Evolutionary conservation across 495 filamentous ascomycete species (phyloP), one percentile per base, ranked within the genome.

Genomic region (Penicillium lagena): DNA sequence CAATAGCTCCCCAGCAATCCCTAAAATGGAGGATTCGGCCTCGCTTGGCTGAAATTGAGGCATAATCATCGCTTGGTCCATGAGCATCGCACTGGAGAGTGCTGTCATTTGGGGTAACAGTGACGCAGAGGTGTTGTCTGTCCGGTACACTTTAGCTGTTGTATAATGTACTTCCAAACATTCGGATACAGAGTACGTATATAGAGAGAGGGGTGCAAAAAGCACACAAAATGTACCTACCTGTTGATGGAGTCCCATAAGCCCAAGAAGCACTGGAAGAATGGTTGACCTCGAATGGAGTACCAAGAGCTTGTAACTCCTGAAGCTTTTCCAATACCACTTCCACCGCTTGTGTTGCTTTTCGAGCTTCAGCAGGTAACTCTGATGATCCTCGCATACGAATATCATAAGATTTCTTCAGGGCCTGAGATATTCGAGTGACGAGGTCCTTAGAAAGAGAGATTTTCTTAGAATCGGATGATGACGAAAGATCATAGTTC

Each of bases 261-360:
- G 17, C 17, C 17, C 17, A 17, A 17, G 17, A 17, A 17, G 17
- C 17, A 17, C 17, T 17, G 17, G 17, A 17, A 17, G 17, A 17
- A 17, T 17, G 1, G 17, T 17, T 17, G 17, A 4, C 17, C 17
- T 17, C 17, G 4, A 17, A 17, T 17, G 17, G 17, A 17, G 4
- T 17, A 17, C 17, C 17, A 17, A 1, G 17, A 17, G 17, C 1
- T 17, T 17, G 17, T 17, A 17, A 4, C 17, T 17, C 37, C 12
- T 75, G 78, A 34, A 88, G 63, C 55, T 87, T 87, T 15, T 73
- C 66, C 29, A 90, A 63, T 71, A 89, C 85, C 40, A 87, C 71
- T 12, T 75, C 70, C 9, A 90, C 64, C 2, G 81, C 75, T 29
- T 73, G 71, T 15, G 75, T 76, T 11, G 86, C 86, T 58, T 88